Percentiles rank a stretch among this genome's conserved stretches.
Evolutionary conservation across 306 rosid genomes (phyloP).

Genomic region (Vicia villosa): DNA sequence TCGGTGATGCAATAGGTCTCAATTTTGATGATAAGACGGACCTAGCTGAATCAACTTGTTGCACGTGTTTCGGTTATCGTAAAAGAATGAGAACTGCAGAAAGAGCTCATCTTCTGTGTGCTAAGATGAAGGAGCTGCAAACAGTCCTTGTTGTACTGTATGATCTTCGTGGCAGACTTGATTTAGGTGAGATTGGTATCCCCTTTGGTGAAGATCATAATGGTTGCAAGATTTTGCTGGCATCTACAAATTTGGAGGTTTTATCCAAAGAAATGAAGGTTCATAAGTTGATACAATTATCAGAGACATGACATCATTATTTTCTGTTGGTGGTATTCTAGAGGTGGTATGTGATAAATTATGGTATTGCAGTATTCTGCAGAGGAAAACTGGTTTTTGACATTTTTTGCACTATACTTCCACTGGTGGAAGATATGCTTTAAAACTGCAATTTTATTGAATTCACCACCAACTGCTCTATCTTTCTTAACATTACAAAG

Average conservation of each 20-base stretch:
- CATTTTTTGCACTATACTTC: too few species aligned
- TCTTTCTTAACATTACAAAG: too few species aligned
- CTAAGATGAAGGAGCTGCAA: slow-evolving; percentile 17
- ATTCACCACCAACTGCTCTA: too few species aligned
- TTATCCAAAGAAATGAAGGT: not conserved
- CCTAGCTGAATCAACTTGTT: not conserved
- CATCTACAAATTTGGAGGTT: not conserved
- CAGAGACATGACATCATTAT: not conserved
- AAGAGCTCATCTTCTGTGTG: not conserved
- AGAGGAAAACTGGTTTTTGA: too few species aligned
- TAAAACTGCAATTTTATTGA: too few species aligned
- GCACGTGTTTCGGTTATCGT: not conserved
- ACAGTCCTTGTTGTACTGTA: not conserved
- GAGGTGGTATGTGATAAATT: too few species aligned
- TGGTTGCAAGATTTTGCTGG: slow-evolving; percentile 2
- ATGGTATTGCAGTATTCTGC: too few species aligned
- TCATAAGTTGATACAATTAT: slow-evolving; percentile 1
- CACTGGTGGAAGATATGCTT: too few species aligned
- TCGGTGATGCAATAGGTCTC: slow-evolving; percentile 4
- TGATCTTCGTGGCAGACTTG: not conserved
- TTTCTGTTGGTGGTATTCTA: too few species aligned
- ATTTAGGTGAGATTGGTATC: slow-evolving; percentile 2
- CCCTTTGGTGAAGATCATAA: slow-evolving; percentile 4
- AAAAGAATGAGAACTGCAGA: not conserved
- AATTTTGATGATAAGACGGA: not conserved